Evolutionary conservation across 257 asterid genomes (phyloP), one percentile per base, ranked within the genome.

Genomic region (Nyctanthes arbortristis): DNA sequence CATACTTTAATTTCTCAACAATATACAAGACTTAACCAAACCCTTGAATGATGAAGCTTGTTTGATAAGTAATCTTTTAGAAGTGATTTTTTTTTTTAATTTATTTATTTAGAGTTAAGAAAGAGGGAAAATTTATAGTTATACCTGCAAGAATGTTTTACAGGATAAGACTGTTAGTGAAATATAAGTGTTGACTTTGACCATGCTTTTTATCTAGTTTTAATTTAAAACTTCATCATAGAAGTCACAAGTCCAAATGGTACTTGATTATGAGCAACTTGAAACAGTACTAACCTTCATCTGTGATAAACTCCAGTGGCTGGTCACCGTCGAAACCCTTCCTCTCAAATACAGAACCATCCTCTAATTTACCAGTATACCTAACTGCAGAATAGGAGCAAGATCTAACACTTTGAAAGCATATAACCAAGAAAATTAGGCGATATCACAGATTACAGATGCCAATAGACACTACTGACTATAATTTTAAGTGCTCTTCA

Each of bases 311-410:
- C 79, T 81, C 77, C 77, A 84, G 45, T 18, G 91, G 72, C 28
- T 65, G 79, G 63, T 39, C 75, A 70, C 80, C 87, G 65, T 76
- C 91, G 61, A 77, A 40, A 40, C 96, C 96, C 83, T 43, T 82
- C 73, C 39, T 84, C 79, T 88, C 96, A 66, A 86, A 77, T 39
- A 88, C 79, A 33, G 80, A 82, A 52, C 91, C 87, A 72, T 86
- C 91, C 75, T 84, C 93, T 61, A 86, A 79, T 83, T 64, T 84
- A 58, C 87, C 93, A 45, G 78, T 84, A 67, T 84, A 86, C 73
- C 85, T 79, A 37, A 88, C 96, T 88, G 84, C 73, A 67, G 70
- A 73, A 33, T 43, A 14, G 74, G 52, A 52, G 30, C 24, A 57
- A 57, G 66, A 67, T 30, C 34, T 45, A 47, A 60, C 70, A 68